Evolutionary conservation across 768 basidiomycete species (phyloP).

Genomic region (Lyophyllum shimeji): DNA sequence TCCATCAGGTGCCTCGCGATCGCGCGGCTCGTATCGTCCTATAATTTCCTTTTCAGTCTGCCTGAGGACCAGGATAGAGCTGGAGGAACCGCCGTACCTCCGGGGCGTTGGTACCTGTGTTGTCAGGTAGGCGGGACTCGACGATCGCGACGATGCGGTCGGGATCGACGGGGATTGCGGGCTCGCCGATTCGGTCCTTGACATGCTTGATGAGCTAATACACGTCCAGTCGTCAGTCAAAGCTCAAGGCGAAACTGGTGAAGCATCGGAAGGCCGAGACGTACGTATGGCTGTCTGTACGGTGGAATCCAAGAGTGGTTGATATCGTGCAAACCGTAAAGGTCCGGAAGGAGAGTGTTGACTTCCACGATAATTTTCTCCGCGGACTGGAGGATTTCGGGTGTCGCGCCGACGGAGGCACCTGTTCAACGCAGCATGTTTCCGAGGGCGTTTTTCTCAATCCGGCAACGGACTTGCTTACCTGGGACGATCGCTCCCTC

Average conservation of each 20-base stretch:
- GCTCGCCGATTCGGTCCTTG: slow-evolving; percentile 43
- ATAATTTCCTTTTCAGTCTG: not conserved
- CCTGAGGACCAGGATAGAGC: not conserved
- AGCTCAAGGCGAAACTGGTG: too few relatives aligned
- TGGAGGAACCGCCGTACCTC: slow-evolving; percentile 29
- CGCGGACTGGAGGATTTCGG: slow-evolving; percentile 46
- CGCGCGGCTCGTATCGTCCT: slow-evolving; percentile 39
- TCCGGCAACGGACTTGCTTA: slow-evolving; percentile 1
- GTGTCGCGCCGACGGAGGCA: slow-evolving; percentile 47
- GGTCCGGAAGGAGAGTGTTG: slow-evolving; percentile 45
- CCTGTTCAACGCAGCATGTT: slow-evolving; percentile 18
- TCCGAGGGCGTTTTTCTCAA: not conserved
- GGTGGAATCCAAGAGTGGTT: slow-evolving; percentile 44
- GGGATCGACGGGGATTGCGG: slow-evolving; percentile 46
- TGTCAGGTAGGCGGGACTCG: slow-evolving; percentile 40
- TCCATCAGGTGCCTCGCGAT: slow-evolving; percentile 46
- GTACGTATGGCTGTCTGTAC: slow-evolving; percentile 39
- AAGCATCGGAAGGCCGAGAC: slow-evolving; percentile 8
- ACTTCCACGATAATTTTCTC: slow-evolving; percentile 53
- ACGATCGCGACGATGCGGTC: slow-evolving; percentile 47
- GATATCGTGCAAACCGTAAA: slow-evolving; percentile 50
- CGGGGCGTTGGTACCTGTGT: slow-evolving; percentile 43
- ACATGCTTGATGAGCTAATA: slow-evolving; percentile 41
- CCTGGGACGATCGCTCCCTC: slow-evolving; percentile 47
- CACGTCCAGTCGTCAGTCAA: not conserved